Base-by-base conservation (phyloP, 2,329 filamentous ascomycete species). In the Hymenoscyphus linearis region DNA sequence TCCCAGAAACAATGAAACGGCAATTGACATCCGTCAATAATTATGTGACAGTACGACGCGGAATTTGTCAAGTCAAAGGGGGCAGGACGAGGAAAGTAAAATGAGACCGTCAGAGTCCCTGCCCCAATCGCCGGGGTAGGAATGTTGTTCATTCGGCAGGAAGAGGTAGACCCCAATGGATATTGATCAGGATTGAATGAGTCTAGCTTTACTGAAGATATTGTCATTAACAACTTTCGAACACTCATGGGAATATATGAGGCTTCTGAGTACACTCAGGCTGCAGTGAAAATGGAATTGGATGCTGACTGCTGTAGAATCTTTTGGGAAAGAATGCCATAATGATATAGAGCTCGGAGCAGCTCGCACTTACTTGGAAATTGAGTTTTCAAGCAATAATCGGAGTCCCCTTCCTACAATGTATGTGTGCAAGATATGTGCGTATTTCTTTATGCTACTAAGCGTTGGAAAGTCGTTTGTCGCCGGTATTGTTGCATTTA, bases 31-130 rank as follows among this genome's bases (percentile, higher is more conserved):
- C 36, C 12, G 36, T 5, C 4, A 5, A 40, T 40, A 16, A 40
- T 2, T 3, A 13, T 12, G 36, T 40, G 6, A 40, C 18, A 52
- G 47, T 52, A 52, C 67, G 67, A 9, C 64, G 68, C 6, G 67
- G 69, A 58, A 65, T n/a, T n/a, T n/a, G 68, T 31, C 67, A 67
- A 12, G 66, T 70, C 36, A 34, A 65, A 34, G 67, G 69, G 25
- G 69, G 67, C 44, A 61, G 69, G 3, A 59, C 59, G 6, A 70
- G 66, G 59, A 70, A 70, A 40, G 44, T 62, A n/a, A 65, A 68
- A 57, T 70, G 69, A 57, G 68, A 69, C 58, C 63, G 69, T 5
- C 58, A 47, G 26, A 57, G 59, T 26, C 68, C 68, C n/a, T 70
- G 68, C 47, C 67, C 66, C 10, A 71, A 70, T 58, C 69, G 67